Conservation (phyloP, 352 stramenopile genomes). For the Stramenopiles sp. region DNA sequence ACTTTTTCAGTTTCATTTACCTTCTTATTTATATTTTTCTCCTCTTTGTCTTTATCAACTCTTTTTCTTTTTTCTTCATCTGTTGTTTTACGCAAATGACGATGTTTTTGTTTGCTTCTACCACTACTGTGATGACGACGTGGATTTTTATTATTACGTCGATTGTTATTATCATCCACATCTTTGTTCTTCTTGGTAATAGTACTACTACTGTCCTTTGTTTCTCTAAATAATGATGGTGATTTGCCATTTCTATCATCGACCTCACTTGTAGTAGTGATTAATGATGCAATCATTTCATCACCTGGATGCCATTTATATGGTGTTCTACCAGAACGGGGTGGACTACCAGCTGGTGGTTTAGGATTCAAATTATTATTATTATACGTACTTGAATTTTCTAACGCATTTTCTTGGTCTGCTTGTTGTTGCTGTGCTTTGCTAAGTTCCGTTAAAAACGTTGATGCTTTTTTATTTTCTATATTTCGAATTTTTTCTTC, state of each 20-base stretch:
- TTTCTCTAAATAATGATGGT: background rate
- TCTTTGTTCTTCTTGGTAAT: no score
- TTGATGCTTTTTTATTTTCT: no score
- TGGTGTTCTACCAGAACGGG: background rate
- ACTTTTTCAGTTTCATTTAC: no score
- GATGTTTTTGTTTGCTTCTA: background rate
- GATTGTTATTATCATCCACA: background rate
- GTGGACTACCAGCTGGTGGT: background rate
- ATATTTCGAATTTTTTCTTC: background rate
- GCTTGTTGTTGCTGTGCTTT: no score
- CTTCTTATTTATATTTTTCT: no score
- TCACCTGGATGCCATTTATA: background rate
- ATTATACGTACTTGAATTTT: background rate
- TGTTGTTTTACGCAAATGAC: background rate
- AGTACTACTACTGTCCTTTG: background rate
- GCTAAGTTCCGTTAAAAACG: no score
- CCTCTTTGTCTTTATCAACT: no score
- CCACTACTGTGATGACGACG: no score
- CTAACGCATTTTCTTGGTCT: background rate
- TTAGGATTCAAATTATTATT: background rate
- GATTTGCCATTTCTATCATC: background rate
- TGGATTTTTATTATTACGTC: background rate
- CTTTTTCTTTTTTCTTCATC: no score
- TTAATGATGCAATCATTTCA: background rate
- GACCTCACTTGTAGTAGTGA: background rate